Conservation (phyloP, 1,284 basidiomycete genomes). For the Coniferiporia sulphurascens region DNA sequence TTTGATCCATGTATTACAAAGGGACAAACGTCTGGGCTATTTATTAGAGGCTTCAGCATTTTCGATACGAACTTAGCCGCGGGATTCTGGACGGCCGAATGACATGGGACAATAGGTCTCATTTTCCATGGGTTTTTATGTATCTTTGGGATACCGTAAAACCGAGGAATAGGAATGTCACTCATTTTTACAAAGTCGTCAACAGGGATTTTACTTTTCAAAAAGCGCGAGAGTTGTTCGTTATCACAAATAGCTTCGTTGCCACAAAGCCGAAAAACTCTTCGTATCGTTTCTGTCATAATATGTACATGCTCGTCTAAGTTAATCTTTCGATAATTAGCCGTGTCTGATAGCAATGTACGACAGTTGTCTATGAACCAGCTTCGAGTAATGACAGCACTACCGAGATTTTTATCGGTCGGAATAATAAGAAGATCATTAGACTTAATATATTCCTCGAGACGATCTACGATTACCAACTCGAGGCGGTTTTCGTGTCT, state of each 20-base stretch:
- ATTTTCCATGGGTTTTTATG: constrained; percentile 32
- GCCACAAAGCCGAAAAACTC: not conserved
- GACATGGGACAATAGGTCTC: constrained; percentile 32
- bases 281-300: not conserved
- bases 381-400: constrained; percentile 9
- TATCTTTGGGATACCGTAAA: constrained; percentile 30
- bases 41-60: constrained; percentile 31
- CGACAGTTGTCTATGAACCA: constrained; percentile 13
- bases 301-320: not conserved
- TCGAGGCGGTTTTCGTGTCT: not conserved
- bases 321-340: constrained; percentile 1
- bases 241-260: not conserved
- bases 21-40: constrained; percentile 22
- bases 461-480: not conserved
- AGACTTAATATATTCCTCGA: not conserved
- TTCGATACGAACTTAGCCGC: constrained; percentile 29
- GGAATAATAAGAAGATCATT: constrained; percentile 13
- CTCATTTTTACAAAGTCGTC: not conserved
- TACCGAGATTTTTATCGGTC: constrained; percentile 13
- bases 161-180: constrained; percentile 22
- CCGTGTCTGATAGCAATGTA: constrained; percentile 5
- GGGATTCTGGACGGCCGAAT: constrained; percentile 29
- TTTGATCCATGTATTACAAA: constrained; percentile 27
- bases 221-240: not conserved
- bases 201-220: not conserved